These are phyloP conservation scores for Cutaneotrichosporon cavernicola DNA, from an alignment of 1,284 basidiomycete species.

Conservation along the genomic window DNA sequence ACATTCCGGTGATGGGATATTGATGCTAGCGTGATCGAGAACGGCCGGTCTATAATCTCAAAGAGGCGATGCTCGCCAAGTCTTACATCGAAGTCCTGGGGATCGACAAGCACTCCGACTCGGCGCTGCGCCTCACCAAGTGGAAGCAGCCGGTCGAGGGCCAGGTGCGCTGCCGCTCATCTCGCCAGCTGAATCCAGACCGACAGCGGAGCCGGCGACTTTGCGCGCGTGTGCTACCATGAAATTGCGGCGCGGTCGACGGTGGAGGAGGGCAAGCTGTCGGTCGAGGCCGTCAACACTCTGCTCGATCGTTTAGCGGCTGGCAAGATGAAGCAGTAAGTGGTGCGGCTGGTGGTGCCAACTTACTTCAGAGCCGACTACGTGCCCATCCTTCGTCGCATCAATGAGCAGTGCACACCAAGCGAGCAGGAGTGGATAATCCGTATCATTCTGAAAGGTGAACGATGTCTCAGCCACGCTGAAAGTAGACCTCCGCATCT, in stretches of 20 bases:
- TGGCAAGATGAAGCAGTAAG: constrained; percentile 38
- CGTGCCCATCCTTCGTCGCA: constrained; percentile 67
- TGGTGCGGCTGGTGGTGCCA: not conserved
- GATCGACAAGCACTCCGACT: constrained; percentile 70
- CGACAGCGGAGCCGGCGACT: constrained; percentile 64
- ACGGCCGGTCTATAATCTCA: constrained; percentile 81
- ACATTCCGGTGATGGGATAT: not conserved
- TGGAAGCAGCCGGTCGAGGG: constrained; percentile 75
- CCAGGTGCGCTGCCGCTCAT: constrained; percentile 26
- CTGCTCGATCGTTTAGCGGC: constrained; percentile 67
- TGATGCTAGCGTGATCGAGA: constrained; percentile 76
- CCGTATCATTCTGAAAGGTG: constrained; percentile 82
- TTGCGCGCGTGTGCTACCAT: constrained; percentile 77
- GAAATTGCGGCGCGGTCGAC: constrained; percentile 81
- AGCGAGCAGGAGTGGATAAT: constrained; percentile 89
- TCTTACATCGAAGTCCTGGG: constrained; percentile 84
- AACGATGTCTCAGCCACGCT: constrained; percentile 1
- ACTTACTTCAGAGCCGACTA: constrained; percentile 63
- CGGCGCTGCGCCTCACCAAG: constrained; percentile 74
- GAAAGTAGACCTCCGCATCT: constrained; percentile 53
- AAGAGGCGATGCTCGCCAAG: constrained; percentile 87
- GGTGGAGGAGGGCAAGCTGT: constrained; percentile 69
- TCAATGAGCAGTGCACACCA: constrained; percentile 74
- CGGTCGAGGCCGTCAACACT: constrained; percentile 75
- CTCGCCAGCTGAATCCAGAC: constrained; percentile 11